These are phyloP conservation scores for Xylaria scruposa DNA, from an alignment of 495 filamentous ascomycete genomes.

Conservation along the genomic window DNA sequence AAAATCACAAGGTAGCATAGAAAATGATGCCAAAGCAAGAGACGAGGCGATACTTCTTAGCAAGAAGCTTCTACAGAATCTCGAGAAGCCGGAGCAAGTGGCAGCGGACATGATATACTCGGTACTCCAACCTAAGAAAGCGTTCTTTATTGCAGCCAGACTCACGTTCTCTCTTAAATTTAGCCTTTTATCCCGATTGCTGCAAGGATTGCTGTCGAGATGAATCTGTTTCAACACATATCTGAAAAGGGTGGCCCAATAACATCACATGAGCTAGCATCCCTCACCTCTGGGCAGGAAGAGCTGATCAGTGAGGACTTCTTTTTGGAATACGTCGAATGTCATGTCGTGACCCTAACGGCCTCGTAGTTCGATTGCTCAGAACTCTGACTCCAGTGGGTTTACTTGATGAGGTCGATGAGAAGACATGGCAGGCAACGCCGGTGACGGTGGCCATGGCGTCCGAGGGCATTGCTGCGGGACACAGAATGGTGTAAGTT, in stretches of 20 bases:
- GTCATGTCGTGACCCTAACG: neutral
- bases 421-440: slow-evolving; percentile 3
- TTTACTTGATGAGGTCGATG: neutral
- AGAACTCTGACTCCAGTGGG: neutral
- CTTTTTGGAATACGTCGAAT: neutral
- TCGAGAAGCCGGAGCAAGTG: slow-evolving; percentile 13
- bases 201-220: slow-evolving; percentile 7
- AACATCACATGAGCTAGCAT: slow-evolving; percentile 5
- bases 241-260: neutral
- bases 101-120: slow-evolving; percentile 6
- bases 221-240: slow-evolving; percentile 3
- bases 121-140: neutral
- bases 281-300: neutral
- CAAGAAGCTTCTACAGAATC: neutral
- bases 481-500: slow-evolving; percentile 10
- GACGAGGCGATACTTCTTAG: neutral
- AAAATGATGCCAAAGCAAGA: neutral
- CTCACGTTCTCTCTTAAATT: neutral
- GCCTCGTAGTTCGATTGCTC: neutral
- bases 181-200: slow-evolving; percentile 12
- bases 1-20: neutral
- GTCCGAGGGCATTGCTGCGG: neutral
- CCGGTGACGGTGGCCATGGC: slow-evolving; percentile 3
- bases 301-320: slow-evolving; percentile 1
- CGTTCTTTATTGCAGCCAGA: neutral